These are phyloP conservation scores for Kwoniella heveanensis DNA, from an alignment of 768 basidiomycete species.

Conservation along the genomic window DNA sequence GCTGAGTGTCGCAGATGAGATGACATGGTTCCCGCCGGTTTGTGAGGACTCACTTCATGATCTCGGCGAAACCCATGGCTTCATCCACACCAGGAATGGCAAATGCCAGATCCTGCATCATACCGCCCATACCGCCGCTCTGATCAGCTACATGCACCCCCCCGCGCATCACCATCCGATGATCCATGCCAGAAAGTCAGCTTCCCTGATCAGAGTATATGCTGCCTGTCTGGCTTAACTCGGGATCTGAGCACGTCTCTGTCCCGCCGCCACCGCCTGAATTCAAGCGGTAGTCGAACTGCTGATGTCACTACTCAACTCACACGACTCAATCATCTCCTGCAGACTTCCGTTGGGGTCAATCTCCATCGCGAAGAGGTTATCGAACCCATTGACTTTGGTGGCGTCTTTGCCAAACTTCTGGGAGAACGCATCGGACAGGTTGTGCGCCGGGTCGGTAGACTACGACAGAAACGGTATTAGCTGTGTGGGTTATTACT, in stretches of 20 bases:
- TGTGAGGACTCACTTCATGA: constrained; percentile 81
- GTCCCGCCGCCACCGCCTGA: no score
- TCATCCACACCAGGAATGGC: constrained; percentile 99
- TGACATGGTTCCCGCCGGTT: no score
- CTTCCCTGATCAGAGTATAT: no score
- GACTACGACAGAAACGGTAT: no score
- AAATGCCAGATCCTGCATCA: constrained; percentile 99
- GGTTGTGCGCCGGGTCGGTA: constrained; percentile 98
- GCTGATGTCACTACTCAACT: constrained; percentile 41
- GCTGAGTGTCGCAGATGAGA: no score
- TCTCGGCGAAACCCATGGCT: constrained; percentile 99
- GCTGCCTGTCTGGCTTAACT: no score
- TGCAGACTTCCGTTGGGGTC: constrained; percentile 97
- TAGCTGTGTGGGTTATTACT: no score
- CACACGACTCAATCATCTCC: constrained; percentile 98
- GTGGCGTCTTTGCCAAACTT: constrained; percentile 99
- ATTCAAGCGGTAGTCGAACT: no score
- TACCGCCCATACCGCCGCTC: constrained; percentile 83
- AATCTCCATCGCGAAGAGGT: constrained; percentile 98
- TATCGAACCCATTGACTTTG: constrained; percentile 94
- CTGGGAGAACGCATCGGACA: constrained; percentile 95
- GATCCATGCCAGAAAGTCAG: neutral
- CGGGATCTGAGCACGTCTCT: no score
- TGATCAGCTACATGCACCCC: constrained; percentile 47
- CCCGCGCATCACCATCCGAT: neutral